These are phyloP conservation scores for Theileria luwenshuni DNA, from an alignment of 169 alveolate genomes.

Conservation along the genomic window DNA sequence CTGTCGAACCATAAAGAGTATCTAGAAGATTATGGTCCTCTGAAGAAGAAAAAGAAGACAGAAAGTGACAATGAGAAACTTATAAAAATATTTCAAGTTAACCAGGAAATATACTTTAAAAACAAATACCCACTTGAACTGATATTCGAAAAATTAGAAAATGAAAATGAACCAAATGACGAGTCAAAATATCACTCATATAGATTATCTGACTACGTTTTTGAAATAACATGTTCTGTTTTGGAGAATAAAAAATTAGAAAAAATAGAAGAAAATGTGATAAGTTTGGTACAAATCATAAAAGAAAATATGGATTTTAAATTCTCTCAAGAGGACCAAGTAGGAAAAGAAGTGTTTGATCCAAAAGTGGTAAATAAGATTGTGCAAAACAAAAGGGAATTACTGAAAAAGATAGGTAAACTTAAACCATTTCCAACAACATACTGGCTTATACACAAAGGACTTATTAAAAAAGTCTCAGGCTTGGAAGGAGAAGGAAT, in stretches of 20 bases:
- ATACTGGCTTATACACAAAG: constrained; percentile 70
- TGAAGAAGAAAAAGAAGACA: neutral
- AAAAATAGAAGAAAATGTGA: neutral
- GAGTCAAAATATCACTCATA: too few relatives aligned
- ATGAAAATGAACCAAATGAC: constrained; percentile 34
- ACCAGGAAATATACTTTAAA: neutral
- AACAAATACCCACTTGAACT: neutral
- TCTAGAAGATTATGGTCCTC: constrained; percentile 11
- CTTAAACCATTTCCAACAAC: constrained; percentile 78
- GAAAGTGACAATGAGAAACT: neutral
- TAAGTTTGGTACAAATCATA: neutral
- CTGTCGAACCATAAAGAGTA: constrained; percentile 21
- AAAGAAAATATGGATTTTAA: constrained; percentile 5
- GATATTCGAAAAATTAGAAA: constrained; percentile 9
- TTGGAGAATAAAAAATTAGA: constrained; percentile 34
- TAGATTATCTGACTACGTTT: constrained; percentile 39
- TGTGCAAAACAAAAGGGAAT: constrained; percentile 25
- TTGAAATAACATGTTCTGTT: constrained; percentile 43
- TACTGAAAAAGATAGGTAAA: constrained; percentile 31
- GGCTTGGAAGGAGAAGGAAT: constrained; percentile 73
- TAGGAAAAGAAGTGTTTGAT: constrained; percentile 7
- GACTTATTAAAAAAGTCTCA: constrained; percentile 67
- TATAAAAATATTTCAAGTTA: neutral
- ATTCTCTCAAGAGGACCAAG: neutral
- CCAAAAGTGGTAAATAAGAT: constrained; percentile 22